Base-by-base conservation (phyloP, 768 basidiomycete genomes). In the Hygrocybe punicea region DNA sequence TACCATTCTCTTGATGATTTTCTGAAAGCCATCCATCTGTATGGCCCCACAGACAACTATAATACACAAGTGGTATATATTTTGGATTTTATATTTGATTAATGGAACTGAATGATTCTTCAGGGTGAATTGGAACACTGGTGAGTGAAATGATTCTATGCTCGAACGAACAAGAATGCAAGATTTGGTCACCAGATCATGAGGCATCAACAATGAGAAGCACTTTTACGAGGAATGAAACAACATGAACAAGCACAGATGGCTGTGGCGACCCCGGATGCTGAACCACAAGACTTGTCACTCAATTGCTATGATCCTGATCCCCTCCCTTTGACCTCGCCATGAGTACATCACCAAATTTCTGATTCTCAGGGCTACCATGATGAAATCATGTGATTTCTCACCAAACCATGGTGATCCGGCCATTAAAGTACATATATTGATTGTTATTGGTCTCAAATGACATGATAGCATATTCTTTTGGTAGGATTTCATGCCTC, bases 1-100 rank as follows among this genome's bases (percentile, higher is more conserved):
- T 65, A 69, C 2, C 78, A 79, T 59, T 59, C 69, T 1, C 65
- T 79, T 2, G 74, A 69, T 0, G 71, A 79, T 51, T 74, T 75
- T 52, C 65, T 66, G 0, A 23, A 23, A 1, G 54, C 58, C 13
- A 76, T 79, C 16, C 58, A 56, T 1, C n/a, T 47, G 1, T 70
- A 63, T 48, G 77, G 77, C 0, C 72, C 69, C 0, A 74, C 74
- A 1, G 75, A 81, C 55, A 70, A 66, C 1, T 75, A 72, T 51
- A 73, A 72, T 0, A 80, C 76, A 0, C 76, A 79, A 53, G 49
- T 71, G 33, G 68, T 62, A n/a, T 21, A 35, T 19, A 67, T 64
- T 57, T n/a, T 47, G 61, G 73, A 23, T 77, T 64, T 49, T 33
- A 10, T 37, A 7, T 13, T 29, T 35, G 4, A 37, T 19, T 6